Evolutionary conservation across 495 filamentous ascomycete species (phyloP), one percentile per base, ranked within the genome.

Genomic region (Trichodelitschia bisporula): DNA sequence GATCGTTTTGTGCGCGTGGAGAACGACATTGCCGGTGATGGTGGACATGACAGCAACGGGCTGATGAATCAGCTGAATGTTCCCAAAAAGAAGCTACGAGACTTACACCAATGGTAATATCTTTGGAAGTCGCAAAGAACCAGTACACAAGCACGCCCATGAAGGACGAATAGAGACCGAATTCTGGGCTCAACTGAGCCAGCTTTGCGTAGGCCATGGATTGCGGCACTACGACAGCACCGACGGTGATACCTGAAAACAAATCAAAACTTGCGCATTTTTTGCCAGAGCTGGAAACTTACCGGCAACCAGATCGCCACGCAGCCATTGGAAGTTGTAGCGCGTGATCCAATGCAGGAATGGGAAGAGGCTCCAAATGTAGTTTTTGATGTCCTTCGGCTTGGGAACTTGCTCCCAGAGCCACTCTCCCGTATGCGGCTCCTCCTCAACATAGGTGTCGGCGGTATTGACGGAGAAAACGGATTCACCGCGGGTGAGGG

Each of bases 71-170:
- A n/a, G n/a, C n/a, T n/a, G n/a, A n/a, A n/a, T n/a, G n/a, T n/a
- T n/a, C n/a, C n/a, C n/a, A n/a, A n/a, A n/a, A n/a, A n/a, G n/a
- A n/a, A n/a, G n/a, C n/a, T n/a, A n/a, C n/a, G n/a, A n/a, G n/a
- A 67, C 76, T 59, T 55, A 83, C 78, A n/a, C 86, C 86, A 31
- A 97, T 95, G 4, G 86, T 95, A 45, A 97, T 95, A 51, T 97
- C 86, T 45, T 97, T 97, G 0, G 89, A 95, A 1, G 86, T 97
- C 1, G 86, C 86, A 42, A 97, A 95, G 49, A 95, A 89, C 86
- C 86, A 95, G 41, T 99, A 99, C 29, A 92, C 49, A 36, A 93
- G 46, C 3, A 95, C 84, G 16, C 86, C 86, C 73, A 95, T 91
- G 43, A 99, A 99, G 0, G 84, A 93, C 1, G 84, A 86, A 47